Evolutionary conservation across 306 rosid genomes (phyloP).

Genomic region (Purshia tridentata): DNA sequence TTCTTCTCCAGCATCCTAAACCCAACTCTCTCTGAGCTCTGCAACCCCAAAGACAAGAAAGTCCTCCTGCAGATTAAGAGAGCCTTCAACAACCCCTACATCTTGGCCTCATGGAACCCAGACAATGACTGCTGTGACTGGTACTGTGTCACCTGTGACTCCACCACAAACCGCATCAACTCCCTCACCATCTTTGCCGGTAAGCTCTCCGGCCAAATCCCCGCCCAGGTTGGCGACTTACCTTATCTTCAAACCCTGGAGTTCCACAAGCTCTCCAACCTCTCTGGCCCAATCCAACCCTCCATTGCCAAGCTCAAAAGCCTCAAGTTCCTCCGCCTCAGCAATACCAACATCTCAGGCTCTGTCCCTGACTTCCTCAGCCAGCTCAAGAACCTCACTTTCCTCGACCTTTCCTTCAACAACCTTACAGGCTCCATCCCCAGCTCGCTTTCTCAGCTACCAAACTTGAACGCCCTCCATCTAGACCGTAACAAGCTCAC

Average conservation of each 20-base stretch:
- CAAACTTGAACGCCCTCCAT: constrained; percentile 22
- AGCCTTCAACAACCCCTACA: constrained; percentile 66
- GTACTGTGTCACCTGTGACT: constrained; percentile 56
- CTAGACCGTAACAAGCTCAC: constrained; percentile 46
- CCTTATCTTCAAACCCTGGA: constrained; percentile 50
- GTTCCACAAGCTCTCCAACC: constrained; percentile 57
- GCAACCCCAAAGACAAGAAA: constrained; percentile 66
- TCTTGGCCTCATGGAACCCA: constrained; percentile 60
- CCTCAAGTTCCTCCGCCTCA: constrained; percentile 43
- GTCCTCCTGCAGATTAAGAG: constrained; percentile 64
- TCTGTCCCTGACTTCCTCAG: constrained; percentile 58
- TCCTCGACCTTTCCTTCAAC: constrained; percentile 52
- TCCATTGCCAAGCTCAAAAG: constrained; percentile 51
- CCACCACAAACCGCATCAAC: constrained; percentile 57
- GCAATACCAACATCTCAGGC: constrained; percentile 58
- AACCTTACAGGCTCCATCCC: constrained; percentile 57
- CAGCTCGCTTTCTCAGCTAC: constrained; percentile 50
- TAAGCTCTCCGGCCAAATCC: constrained; percentile 50
- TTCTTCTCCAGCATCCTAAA: constrained; percentile 23
- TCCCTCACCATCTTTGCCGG: constrained; percentile 45
- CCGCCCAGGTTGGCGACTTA: constrained; percentile 62
- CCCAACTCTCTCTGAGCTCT: constrained; percentile 42
- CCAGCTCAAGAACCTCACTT: constrained; percentile 45
- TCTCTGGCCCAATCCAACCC: constrained; percentile 62
- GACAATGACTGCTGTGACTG: constrained; percentile 63